A percentile compares a stretch with the other conserved stretches of the same genome.
Evolutionary conservation across 192 early-diverging fungal genomes (phyloP).

Genomic region (Linnemannia hyalina): DNA sequence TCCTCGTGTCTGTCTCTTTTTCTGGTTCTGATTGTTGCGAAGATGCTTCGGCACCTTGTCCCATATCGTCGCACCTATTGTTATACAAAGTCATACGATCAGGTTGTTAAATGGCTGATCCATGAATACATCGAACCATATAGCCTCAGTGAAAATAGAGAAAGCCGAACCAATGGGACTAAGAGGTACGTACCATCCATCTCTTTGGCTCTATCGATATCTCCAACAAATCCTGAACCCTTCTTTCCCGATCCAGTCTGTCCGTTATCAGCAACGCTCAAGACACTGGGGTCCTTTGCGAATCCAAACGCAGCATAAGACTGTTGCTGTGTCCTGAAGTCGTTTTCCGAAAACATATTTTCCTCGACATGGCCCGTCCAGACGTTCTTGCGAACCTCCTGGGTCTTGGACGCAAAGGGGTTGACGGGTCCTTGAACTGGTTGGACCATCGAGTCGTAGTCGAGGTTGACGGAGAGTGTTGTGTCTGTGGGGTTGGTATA

Average conservation of each 20-base stretch:
- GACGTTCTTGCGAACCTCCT: conserved; percentile 63
- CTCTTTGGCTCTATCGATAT: conserved; percentile 64
- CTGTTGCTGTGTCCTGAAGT: conserved; percentile 88
- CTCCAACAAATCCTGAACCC: conserved; percentile 75
- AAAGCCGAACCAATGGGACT: too few relatives aligned
- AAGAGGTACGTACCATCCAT: conserved; percentile 58
- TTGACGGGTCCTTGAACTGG: conserved; percentile 68
- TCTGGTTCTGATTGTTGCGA: conserved; percentile 59
- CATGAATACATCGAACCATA: not conserved
- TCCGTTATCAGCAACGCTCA: conserved; percentile 49
- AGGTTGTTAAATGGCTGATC: not conserved
- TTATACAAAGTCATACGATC: not conserved
- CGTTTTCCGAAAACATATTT: conserved; percentile 74
- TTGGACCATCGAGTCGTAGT: conserved; percentile 68
- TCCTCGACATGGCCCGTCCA: conserved; percentile 85
- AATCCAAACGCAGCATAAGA: conserved; percentile 86
- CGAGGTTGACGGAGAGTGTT: conserved; percentile 66
- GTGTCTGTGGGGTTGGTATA: conserved; percentile 71
- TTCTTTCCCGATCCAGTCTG: conserved; percentile 59
- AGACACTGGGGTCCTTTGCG: conserved; percentile 82
- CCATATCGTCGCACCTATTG: conserved; percentile 54
- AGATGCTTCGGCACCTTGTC: conserved; percentile 55
- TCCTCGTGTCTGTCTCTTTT: conserved; percentile 82
- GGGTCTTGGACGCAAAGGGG: conserved; percentile 57
- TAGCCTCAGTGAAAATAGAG: not conserved